Percentiles rank a stretch among this genome's conserved stretches.
Conservation (phyloP, 768 basidiomycete species). For the Termitomyces titanicus region DNA sequence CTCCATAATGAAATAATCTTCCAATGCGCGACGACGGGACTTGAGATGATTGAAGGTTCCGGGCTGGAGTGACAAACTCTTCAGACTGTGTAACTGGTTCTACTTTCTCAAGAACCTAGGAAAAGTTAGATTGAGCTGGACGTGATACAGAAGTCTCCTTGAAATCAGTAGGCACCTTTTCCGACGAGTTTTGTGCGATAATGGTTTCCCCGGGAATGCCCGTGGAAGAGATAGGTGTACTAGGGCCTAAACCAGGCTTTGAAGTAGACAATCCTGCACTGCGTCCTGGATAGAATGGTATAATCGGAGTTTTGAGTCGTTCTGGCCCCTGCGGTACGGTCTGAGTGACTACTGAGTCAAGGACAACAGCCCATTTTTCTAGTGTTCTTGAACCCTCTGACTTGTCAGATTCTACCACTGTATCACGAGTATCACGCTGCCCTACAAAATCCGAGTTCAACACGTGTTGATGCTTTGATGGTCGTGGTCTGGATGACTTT, state of each 20-base stretch:
- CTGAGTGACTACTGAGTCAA: neutral
- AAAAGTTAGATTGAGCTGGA: neutral
- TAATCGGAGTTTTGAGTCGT: neutral
- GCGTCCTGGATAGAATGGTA: too few relatives aligned
- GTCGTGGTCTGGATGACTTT: neutral
- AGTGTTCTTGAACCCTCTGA: neutral
- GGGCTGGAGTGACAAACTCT: slow-evolving; percentile 20
- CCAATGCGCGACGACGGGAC: slow-evolving; percentile 91
- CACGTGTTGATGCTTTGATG: neutral
- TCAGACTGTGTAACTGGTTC: neutral
- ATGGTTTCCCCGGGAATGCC: neutral
- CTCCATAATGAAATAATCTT: slow-evolving; percentile 91
- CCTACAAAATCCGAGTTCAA: neutral
- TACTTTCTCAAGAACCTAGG: neutral
- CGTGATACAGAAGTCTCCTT: neutral
- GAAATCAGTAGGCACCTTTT: neutral
- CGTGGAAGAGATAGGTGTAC: too few relatives aligned
- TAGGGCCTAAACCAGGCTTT: too few relatives aligned
- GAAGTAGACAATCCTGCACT: neutral
- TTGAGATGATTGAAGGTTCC: slow-evolving; percentile 72
- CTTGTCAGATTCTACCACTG: neutral
- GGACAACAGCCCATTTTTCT: neutral
- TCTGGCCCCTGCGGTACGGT: neutral
- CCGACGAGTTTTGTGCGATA: neutral
- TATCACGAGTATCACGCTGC: neutral